These are phyloP conservation scores for Gracilaria gracilis DNA, from an alignment of 23 red algal genomes.

Conservation along the genomic window DNA sequence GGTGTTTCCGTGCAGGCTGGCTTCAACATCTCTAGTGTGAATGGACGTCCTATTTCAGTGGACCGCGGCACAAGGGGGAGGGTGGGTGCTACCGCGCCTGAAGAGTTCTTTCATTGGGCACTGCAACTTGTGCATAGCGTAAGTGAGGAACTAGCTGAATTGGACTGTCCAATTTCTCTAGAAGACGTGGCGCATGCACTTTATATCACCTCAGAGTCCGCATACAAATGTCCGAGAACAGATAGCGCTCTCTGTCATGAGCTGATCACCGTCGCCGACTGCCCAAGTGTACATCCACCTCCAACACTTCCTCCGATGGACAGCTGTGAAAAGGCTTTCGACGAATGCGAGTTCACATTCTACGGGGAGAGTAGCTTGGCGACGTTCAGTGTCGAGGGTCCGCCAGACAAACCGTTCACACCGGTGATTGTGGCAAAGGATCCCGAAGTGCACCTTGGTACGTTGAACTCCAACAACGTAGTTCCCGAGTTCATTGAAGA, in stretches of 20 bases:
- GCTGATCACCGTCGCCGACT: background rate
- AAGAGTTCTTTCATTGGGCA: background rate
- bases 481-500: slow-evolving; percentile 9
- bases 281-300: background rate
- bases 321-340: background rate
- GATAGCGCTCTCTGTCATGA: background rate
- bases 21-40: background rate
- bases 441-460: background rate
- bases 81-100: background rate
- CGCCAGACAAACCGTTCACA: background rate
- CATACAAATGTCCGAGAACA: background rate
- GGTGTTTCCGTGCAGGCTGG: background rate
- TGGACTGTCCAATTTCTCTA: background rate
- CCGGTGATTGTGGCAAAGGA: slow-evolving; percentile 5
- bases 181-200: background rate
- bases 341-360: slow-evolving; percentile 28
- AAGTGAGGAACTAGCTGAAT: background rate
- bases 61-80: background rate
- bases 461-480: slow-evolving; percentile 42
- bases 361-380: background rate
- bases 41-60: background rate
- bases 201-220: background rate
- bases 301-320: background rate
- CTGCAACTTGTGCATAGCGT: background rate
- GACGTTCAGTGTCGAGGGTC: background rate